phyloP scores from a whole-genome alignment of 129 eudicot genomes.

The Tagetes erecta region DNA sequence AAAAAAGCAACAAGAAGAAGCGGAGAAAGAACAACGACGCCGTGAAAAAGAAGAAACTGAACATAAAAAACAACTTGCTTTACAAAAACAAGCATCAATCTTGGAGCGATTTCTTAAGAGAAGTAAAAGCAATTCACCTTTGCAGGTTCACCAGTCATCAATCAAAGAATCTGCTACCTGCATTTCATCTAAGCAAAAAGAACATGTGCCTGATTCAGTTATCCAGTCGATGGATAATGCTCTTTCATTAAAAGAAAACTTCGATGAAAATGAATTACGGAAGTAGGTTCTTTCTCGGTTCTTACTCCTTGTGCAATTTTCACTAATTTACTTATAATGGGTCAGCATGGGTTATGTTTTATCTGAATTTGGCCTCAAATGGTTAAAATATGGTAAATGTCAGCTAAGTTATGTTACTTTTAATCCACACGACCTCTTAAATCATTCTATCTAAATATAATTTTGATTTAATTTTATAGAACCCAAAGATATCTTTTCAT shows the following conservation, averaged over 20 bases:
- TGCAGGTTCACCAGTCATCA: slow-evolving; percentile 42
- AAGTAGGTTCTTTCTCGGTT: slow-evolving; percentile 40
- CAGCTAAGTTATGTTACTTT: not conserved
- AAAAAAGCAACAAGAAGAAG: slow-evolving; percentile 80
- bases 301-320: not conserved
- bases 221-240: slow-evolving; percentile 60
- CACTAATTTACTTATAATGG: not conserved
- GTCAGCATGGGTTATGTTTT: not conserved
- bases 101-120: slow-evolving; percentile 73
- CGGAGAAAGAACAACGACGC: slow-evolving; percentile 63
- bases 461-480: not conserved
- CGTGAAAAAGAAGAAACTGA: slow-evolving; percentile 83
- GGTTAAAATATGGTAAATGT: not conserved
- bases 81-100: slow-evolving; percentile 84
- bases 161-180: slow-evolving; percentile 24
- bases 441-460: not conserved
- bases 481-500: not conserved
- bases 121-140: slow-evolving; percentile 47
- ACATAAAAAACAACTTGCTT: slow-evolving; percentile 53
- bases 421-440: not conserved
- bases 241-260: slow-evolving; percentile 36
- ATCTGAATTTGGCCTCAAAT: not conserved
- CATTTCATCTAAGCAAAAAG: slow-evolving; percentile 24
- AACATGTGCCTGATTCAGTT: slow-evolving; percentile 36
- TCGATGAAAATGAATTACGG: slow-evolving; percentile 51